Base-by-base conservation (phyloP, 2,329 filamentous ascomycete genomes). In the Paraphoma chrysanthemicola region DNA sequence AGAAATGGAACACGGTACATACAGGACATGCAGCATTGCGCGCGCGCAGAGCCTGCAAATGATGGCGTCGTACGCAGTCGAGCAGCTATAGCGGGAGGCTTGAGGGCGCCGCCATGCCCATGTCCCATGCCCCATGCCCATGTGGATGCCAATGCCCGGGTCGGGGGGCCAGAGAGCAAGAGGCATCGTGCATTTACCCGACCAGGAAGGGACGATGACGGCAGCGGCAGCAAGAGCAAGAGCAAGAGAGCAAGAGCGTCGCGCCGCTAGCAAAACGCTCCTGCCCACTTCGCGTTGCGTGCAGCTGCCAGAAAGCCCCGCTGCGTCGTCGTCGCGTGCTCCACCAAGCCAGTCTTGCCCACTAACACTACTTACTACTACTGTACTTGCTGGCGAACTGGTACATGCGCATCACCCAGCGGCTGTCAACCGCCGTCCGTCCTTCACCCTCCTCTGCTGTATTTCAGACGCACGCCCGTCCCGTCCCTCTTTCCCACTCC, bases 141-240 rank as follows among this genome's bases (percentile, higher is more conserved):
- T 23, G 23, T 23, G 23, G 23, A 23, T 23, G 23, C 23, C 23
- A 23, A 23, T 23, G 23, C 23, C 23, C 23, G 23, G 23, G 23
- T 23, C 23, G 23, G 23, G 23, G 23, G 23, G 23, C 23, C 3
- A 23, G 23, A 23, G 23, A 23, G 23, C 23, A 23, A 23, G 30
- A 23, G 28, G 16, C 50, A 38, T 53, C 28, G 59, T 56, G 62
- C 52, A 66, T 69, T 66, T 69, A 71, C 51, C 68, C 69, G 67
- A 68, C 55, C 44, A 41, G 47, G 45, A 18, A 55, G 53, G 50
- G 36, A 51, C 54, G 45, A 51, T 53, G 51, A 51, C 42, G 56
- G 48, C 23, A 31, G 38, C 29, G 3, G 41, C 30, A n/a, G 48
- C 31, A 16, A 33, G 41, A 23, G 48, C 17, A n/a, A 36, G 17